Conservation (phyloP, 768 basidiomycete genomes). For the Boletus barrowsii region DNA sequence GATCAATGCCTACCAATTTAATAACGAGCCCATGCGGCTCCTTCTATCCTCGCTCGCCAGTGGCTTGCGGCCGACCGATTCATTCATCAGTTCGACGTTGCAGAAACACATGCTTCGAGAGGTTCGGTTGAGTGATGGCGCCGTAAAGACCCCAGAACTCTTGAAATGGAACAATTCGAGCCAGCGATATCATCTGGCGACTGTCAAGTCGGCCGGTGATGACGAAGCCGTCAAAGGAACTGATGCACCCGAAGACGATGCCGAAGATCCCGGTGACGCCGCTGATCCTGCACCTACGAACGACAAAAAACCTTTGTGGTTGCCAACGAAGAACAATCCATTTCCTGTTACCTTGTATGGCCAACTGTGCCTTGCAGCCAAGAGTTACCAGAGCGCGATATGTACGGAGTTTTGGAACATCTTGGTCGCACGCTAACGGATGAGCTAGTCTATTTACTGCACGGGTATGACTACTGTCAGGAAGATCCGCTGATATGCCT, state of each 20-base stretch:
- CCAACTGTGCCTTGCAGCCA: constrained; percentile 76
- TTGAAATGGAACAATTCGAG: constrained; percentile 60
- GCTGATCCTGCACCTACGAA: constrained; percentile 11
- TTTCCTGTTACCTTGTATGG: constrained; percentile 74
- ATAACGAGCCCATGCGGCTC: constrained; percentile 81
- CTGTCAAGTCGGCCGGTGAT: constrained; percentile 18
- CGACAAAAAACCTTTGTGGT: constrained; percentile 31
- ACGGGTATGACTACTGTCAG: constrained; percentile 82
- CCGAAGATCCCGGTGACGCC: constrained; percentile 27
- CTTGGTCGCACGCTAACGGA: background rate
- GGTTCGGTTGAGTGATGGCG: constrained; percentile 63
- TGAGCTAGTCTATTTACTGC: constrained; percentile 68
- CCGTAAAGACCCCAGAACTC: constrained; percentile 57
- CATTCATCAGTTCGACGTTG: constrained; percentile 72
- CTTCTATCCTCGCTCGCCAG: constrained; percentile 70
- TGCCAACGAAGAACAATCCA: constrained; percentile 70
- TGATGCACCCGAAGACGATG: constrained; percentile 33
- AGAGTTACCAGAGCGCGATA: constrained; percentile 87
- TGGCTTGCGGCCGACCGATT: constrained; percentile 66
- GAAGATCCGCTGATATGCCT: constrained; percentile 86
- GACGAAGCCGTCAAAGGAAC: constrained; percentile 17
- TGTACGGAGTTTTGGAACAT: constrained; percentile 52
- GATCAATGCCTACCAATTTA: constrained; percentile 74
- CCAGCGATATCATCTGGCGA: constrained; percentile 53
- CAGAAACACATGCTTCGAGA: constrained; percentile 86